Evolutionary conservation across 192 early-diverging fungal species (phyloP).

Genomic region (Umbelopsis vinacea): DNA sequence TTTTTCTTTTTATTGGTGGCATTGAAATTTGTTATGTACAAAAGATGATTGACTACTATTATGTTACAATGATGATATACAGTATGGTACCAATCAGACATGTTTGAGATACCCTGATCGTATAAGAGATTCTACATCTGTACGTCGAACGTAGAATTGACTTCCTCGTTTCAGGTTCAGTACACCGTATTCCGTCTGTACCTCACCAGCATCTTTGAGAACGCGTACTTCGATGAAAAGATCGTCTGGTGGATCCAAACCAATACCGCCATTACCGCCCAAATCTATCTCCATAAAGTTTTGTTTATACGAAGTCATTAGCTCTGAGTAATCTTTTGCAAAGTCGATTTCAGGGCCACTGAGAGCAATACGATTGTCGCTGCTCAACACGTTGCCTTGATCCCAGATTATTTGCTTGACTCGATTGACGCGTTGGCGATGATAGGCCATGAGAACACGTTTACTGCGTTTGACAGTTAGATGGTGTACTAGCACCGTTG

Average conservation of each 20-base stretch:
- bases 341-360: conserved; percentile 66
- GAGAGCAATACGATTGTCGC: conserved; percentile 22
- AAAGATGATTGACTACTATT: conserved; percentile 10
- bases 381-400: conserved; percentile 24
- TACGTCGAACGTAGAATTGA: conserved; percentile 84
- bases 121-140: conserved; percentile 91
- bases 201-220: conserved; percentile 85
- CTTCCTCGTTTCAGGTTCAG: conserved; percentile 77
- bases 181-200: conserved; percentile 84
- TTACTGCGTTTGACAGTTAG: conserved; percentile 77
- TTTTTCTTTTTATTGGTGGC: conserved; percentile 20
- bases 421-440: conserved; percentile 68
- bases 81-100: conserved; percentile 37
- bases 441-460: conserved; percentile 89
- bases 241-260: conserved; percentile 86
- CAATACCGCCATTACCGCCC: conserved; percentile 65
- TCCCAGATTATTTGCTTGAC: conserved; percentile 73
- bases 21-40: conserved; percentile 30
- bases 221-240: conserved; percentile 93
- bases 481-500: conserved; percentile 58
- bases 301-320: conserved; percentile 70
- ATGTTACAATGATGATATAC: conserved; percentile 17
- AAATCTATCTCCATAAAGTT: conserved; percentile 75
- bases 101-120: conserved; percentile 84
- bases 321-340: conserved; percentile 60